Base-by-base conservation (phyloP, 805 yeast genomes). In the Debaryomyces prosopidis region DNA sequence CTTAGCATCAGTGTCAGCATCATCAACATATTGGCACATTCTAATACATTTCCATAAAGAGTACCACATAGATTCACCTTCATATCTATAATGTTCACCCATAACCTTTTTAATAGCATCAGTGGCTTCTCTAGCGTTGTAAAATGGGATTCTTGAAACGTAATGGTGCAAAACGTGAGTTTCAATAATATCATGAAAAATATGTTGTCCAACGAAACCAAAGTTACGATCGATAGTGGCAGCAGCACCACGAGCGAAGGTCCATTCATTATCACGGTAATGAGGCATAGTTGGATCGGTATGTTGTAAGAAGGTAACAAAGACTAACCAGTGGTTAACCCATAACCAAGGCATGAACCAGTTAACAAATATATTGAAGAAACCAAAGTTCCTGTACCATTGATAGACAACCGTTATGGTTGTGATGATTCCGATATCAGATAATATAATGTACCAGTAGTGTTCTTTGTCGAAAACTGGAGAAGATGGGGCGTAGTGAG, bases 1-100 rank as follows among this genome's bases (percentile, higher is more conserved):
- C 39, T 53, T 55, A 17, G 59, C 58, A 39, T 78, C 77, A 55
- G 85, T 87, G 39, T 78, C 77, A 55, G 85, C 88, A 48, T 66
- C 74, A 49, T 82, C 89, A 44, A 85, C 87, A 53, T 77, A 85
- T 66, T 84, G 88, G 66, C 91, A 85, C 48, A 75, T 51, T 66
- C 91, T 79, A 42, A 76, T 68, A 51, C 73, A 68, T 50, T 77
- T 75, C 86, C 86, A 81, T 50, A 81, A 65, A 19, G 79, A 64
- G 19, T 58, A 51, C 80, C 82, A 80, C 85, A 81, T 80, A 62
- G 71, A 77, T 57, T 79, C 82, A 52, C 71, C 80, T 28, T 66
- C 57, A 55, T 76, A 66, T 50, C 73, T 62, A 57, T 79, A 79
- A 58, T 76, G 79, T 30, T 68, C 65, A 47, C 82, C 82, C 76